Base-by-base conservation (phyloP, 352 stramenopile genomes). In the Phytophthora europaea region DNA sequence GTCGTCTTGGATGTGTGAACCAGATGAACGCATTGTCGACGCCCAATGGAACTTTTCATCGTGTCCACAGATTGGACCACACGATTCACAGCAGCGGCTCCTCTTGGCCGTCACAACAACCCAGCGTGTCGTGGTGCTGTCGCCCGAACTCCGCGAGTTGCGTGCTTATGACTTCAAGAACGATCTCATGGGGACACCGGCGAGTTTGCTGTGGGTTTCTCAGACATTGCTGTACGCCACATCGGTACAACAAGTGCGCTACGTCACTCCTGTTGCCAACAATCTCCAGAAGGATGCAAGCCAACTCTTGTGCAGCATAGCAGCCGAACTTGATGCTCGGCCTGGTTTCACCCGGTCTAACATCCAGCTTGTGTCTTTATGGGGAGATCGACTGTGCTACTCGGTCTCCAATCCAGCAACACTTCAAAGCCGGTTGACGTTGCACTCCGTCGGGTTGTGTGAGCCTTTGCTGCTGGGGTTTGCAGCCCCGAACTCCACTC, bases 181-280 rank as follows among this genome's bases (percentile, higher is more conserved):
- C 6, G 80, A 91, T 28, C 70, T 92, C 6, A 52, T 72, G 2
- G 67, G 70, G 15, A 23, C 65, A 10, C 84, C 85, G 0, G 74
- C 87, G 45, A 91, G 80, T 66, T 51, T 90, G 38, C 53, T 96
- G 2, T 96, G 89, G 89, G 69, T 96, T 36, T 87, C 75, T 2
- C 85, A 93, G 43, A 84, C 87, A 31, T 66, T 96, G 26, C 48
- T 92, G 23, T 84, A 91, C 59, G 77, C 75, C n/a, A 93, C 89
- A 10, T 65, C 65, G 5, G 62, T 66, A 40, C 65, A 78, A 13
- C 85, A 91, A 52, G 22, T 96, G 10, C 78, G 84, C 36, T 90
- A 90, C 20, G 23, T 91, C 23, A 84, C 85, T 34, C 85, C 87
- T 1, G 40, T 90, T 15, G 55, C 40, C 5, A 47, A 36, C 13